Percentiles rank a stretch among this genome's conserved stretches.
phyloP scores from a whole-genome alignment of 164 flowering plant genomes.

The Protea cynaroides region DNA sequence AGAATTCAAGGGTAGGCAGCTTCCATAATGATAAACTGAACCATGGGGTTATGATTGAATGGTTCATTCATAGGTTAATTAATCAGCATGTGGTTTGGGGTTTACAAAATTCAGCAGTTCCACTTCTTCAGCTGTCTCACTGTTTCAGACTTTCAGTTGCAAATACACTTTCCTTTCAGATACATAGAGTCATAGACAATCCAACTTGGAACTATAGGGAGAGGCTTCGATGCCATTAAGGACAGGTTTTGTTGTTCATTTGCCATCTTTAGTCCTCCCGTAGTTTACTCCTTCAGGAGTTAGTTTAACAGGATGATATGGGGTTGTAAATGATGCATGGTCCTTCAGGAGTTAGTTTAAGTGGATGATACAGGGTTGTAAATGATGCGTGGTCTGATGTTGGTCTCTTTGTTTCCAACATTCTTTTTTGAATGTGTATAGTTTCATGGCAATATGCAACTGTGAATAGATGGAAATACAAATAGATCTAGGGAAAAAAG shows the following conservation, averaged over 20 bases:
- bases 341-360: no score
- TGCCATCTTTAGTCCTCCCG: no score
- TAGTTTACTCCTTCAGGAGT: no score
- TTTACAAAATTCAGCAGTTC: not conserved
- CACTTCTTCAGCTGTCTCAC: not conserved
- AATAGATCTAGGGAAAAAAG: no score
- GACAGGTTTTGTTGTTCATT: no score
- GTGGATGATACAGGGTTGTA: not conserved
- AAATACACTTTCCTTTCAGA: not conserved
- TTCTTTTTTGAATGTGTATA: no score
- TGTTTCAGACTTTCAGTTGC: not conserved
- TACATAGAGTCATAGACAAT: not conserved
- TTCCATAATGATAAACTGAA: not conserved
- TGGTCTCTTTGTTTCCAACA: no score
- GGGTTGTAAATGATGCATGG: not conserved
- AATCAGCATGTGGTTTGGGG: not conserved
- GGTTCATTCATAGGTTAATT: not conserved
- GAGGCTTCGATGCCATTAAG: not conserved
- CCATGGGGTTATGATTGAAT: not conserved
- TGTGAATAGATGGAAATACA: no score
- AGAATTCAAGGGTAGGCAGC: not conserved
- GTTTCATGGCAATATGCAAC: no score
- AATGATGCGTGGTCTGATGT: not conserved
- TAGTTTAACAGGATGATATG: no score
- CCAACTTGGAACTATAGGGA: not conserved